Evolutionary conservation across 108 stramenopile genomes (phyloP).

Genomic region (Epipyxis sp.): DNA sequence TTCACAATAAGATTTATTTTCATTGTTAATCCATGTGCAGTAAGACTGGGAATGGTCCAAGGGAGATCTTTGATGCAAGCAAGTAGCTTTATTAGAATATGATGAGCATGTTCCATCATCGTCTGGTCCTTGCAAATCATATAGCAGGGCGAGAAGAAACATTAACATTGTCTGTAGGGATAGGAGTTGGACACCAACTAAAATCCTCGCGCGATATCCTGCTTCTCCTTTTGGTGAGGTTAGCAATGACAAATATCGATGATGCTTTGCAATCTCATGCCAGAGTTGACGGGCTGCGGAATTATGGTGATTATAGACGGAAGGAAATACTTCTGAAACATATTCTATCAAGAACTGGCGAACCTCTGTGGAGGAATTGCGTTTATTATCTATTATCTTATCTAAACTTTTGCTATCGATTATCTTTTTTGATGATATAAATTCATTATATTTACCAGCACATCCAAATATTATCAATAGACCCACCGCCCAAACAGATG

Average conservation of each 20-base stretch:
- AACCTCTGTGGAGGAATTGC: background rate
- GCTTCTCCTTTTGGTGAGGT: too few species aligned
- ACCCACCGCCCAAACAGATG: background rate
- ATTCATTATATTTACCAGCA: background rate
- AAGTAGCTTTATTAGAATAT: background rate
- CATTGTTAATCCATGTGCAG: background rate
- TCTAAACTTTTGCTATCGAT: background rate
- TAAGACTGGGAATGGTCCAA: background rate
- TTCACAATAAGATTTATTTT: too few species aligned
- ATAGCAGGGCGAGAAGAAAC: background rate
- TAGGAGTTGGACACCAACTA: background rate
- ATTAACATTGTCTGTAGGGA: background rate
- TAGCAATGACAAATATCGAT: background rate
- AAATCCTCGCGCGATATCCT: background rate
- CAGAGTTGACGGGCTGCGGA: background rate
- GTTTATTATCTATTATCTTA: background rate
- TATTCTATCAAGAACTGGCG: background rate
- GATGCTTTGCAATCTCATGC: background rate
- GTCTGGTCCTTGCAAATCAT: background rate
- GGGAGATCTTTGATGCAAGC: background rate
- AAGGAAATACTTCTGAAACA: background rate
- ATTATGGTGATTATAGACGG: background rate
- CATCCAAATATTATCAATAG: background rate
- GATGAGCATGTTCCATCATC: background rate
- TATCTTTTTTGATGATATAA: background rate